Conservation (phyloP, 2,329 filamentous ascomycete genomes). For the Fusarium sororula region DNA sequence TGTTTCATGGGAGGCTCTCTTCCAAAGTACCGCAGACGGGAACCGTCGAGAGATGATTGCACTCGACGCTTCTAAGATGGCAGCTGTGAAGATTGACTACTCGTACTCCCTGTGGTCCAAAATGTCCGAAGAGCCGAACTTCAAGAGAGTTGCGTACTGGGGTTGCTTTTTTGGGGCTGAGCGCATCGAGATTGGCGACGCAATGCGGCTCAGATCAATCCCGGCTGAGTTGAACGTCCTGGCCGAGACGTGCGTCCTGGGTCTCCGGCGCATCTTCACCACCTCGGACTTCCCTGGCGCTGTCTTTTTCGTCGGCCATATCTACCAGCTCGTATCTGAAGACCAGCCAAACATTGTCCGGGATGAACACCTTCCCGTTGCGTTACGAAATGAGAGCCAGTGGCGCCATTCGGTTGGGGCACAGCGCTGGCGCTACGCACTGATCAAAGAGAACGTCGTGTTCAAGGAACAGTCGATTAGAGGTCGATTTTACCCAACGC, state of each 20-base stretch:
- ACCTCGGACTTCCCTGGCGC: slow-evolving; percentile 47
- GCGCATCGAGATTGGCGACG: slow-evolving; percentile 57
- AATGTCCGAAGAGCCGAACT: slow-evolving; percentile 43
- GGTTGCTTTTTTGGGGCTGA: slow-evolving; percentile 63
- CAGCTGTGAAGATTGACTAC: slow-evolving; percentile 58
- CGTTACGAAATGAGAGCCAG: slow-evolving; percentile 51
- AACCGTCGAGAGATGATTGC: slow-evolving; percentile 53
- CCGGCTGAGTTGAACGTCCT: slow-evolving; percentile 49
- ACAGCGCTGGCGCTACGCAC: slow-evolving; percentile 49
- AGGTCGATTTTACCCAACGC: slow-evolving; percentile 68
- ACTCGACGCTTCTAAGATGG: slow-evolving; percentile 62
- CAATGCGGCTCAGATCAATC: slow-evolving; percentile 57
- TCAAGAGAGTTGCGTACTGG: slow-evolving; percentile 51
- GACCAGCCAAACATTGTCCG: slow-evolving; percentile 44
- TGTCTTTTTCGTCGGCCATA: slow-evolving; percentile 53
- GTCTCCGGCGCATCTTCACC: slow-evolving; percentile 53
- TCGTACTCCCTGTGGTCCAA: slow-evolving; percentile 60
- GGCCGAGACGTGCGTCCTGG: slow-evolving; percentile 48
- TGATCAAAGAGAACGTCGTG: slow-evolving; percentile 57
- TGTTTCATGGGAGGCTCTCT: slow-evolving; percentile 54
- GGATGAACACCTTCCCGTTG: slow-evolving; percentile 53
- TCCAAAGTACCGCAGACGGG: slow-evolving; percentile 47
- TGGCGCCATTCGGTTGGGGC: slow-evolving; percentile 51
- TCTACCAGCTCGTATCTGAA: slow-evolving; percentile 49
- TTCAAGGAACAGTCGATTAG: slow-evolving; percentile 59